phyloP scores from a whole-genome alignment of 2,329 filamentous ascomycete genomes.

The Neurospora crassa region DNA sequence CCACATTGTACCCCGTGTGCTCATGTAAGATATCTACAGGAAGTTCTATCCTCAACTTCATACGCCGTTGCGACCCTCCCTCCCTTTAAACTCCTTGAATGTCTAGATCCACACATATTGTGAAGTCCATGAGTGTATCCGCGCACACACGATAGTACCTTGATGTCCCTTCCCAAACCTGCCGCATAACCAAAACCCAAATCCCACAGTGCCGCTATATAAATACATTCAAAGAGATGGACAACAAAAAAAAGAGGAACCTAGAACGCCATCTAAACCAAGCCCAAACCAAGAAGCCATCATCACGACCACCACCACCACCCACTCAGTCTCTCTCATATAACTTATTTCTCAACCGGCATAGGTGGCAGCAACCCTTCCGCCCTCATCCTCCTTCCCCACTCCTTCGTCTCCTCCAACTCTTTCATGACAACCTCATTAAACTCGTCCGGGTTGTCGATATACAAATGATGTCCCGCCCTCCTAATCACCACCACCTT shows the following conservation, averaged over 20 bases:
- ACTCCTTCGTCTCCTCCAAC: constrained; percentile 37
- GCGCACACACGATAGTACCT: not conserved
- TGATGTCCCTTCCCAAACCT: not conserved
- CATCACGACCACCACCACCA: not conserved
- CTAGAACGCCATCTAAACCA: not conserved
- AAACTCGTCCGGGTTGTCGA: constrained; percentile 50
- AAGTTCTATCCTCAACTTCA: not conserved
- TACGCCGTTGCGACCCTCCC: not conserved
- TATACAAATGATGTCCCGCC: constrained; percentile 50
- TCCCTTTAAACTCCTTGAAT: not conserved
- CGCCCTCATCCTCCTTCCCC: constrained; percentile 3
- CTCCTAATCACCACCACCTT: constrained; percentile 69
- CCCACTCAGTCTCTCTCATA: not conserved
- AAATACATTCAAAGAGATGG: not conserved
- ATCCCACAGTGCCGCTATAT: not conserved
- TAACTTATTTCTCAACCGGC: not conserved
- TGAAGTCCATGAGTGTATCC: not conserved
- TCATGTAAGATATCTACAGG: not conserved
- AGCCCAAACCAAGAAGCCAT: not conserved
- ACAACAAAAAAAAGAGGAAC: not conserved
- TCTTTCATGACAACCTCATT: constrained; percentile 44
- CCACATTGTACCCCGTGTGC: not conserved
- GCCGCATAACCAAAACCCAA: not conserved
- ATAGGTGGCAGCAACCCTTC: not conserved
- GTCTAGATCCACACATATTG: not conserved